Evolutionary conservation across 2,329 filamentous ascomycete species (phyloP), one percentile per base, ranked within the genome.

Genomic region (Fusarium nanum): DNA sequence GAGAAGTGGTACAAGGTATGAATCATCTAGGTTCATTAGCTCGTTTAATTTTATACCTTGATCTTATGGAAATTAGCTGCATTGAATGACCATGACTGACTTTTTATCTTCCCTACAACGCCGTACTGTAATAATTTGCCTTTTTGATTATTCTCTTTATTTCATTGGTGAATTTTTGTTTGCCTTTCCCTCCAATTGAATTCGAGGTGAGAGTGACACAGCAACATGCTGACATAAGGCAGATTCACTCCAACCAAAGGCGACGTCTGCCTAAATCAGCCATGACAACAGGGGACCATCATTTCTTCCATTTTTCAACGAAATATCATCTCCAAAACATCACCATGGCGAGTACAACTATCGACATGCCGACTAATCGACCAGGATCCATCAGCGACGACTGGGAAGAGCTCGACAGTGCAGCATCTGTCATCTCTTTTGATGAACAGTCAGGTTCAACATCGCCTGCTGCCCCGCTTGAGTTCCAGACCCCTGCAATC

Each of bases 361-460:
- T 0, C 18, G 6, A n/a, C 34, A 73, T 75, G 70, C 20, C 66
- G 1, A 45, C 49, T 1, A 14, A 37, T 4, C 44, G 25, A 8
- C 41, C 22, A n/a, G 49, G 46, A 11, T 56, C 69, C 18, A 73
- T 75, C 3, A 45, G 61, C 23, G 73, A 75, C 23, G 73, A 74
- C 55, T 75, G 73, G 73, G 52, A 65, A 4, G 71, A 75, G 44
- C 44, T 75, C 7, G 67, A 74, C 3, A 64, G 57, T 22, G 60
- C 60, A 7, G 54, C 63, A 1, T 75, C 73, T 1, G 64, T 75
- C 9, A 11, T 73, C 9, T 75, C 73, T 13, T 52, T 73, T 8
- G 53, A 48, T 18, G 59, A 54, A 3, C 27, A 30, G 7, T 58
- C 60, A 11, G 32, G 46, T 5, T 56, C 68, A 5, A 57, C 65